Evolutionary conservation across 495 filamentous ascomycete genomes (phyloP).

Genomic region (Podospora australis): DNA sequence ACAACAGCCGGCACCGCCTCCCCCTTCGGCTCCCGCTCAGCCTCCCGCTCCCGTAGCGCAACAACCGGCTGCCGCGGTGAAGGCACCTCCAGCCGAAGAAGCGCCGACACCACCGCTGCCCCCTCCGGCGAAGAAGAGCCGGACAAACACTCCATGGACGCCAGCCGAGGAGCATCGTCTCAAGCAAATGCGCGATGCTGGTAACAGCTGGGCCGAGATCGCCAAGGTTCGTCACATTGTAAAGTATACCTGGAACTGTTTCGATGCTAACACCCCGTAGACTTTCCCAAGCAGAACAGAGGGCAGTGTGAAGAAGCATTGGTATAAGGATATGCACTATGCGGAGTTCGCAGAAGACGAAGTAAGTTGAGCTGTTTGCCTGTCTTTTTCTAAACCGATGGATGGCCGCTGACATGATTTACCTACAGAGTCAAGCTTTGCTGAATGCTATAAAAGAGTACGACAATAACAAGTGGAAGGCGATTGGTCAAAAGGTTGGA

Average conservation of each 20-base stretch:
- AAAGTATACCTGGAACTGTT: no score
- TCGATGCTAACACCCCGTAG: no score
- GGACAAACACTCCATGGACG: slow-evolving; percentile 97
- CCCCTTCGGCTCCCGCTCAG: slow-evolving; percentile 5
- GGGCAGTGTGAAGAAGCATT: slow-evolving; percentile 98
- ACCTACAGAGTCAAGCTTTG: slow-evolving; percentile 66
- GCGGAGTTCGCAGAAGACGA: slow-evolving; percentile 98
- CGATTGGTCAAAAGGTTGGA: slow-evolving; percentile 89
- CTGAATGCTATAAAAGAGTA: slow-evolving; percentile 97
- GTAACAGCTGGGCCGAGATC: slow-evolving; percentile 94
- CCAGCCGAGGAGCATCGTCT: slow-evolving; percentile 87
- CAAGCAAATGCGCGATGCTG: slow-evolving; percentile 88
- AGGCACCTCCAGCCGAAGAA: slow-evolving; percentile 28
- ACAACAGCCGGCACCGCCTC: slow-evolving; percentile 5
- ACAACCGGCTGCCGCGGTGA: slow-evolving; percentile 25
- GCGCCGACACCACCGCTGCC: slow-evolving; percentile 29
- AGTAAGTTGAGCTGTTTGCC: slow-evolving; percentile 46
- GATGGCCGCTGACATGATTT: neutral
- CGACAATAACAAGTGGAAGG: slow-evolving; percentile 97
- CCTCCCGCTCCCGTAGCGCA: slow-evolving; percentile 23
- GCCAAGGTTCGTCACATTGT: slow-evolving; percentile 61
- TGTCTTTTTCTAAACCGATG: slow-evolving; percentile 6
- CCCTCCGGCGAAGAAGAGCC: slow-evolving; percentile 77
- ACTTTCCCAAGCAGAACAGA: slow-evolving; percentile 90
- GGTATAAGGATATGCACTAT: slow-evolving; percentile 99